Conservation (phyloP, 1,284 basidiomycete genomes). For the Anthracocystis panici-leucophaei region DNA sequence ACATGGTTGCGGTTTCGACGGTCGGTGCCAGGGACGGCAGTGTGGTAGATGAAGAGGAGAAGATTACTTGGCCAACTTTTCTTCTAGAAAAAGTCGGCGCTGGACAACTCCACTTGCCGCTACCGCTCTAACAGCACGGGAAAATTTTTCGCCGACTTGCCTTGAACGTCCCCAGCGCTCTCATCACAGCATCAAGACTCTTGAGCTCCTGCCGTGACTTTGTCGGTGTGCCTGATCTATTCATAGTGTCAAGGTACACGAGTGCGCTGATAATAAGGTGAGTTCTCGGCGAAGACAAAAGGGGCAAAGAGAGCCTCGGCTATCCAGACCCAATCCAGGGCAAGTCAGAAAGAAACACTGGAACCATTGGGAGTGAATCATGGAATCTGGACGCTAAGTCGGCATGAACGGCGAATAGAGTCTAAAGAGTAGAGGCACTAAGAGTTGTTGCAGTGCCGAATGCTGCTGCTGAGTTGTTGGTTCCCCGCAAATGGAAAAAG, state of each 20-base stretch:
- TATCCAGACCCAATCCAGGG: background rate
- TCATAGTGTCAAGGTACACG: background rate
- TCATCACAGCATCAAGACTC: too few relatives aligned
- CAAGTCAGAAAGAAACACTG: background rate
- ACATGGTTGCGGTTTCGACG: background rate
- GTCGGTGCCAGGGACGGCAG: background rate
- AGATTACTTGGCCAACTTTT: background rate
- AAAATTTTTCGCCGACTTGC: background rate
- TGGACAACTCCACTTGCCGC: constrained; percentile 8
- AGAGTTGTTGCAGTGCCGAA: background rate
- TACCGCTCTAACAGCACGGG: constrained; percentile 3
- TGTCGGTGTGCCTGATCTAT: background rate
- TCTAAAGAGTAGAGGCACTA: too few relatives aligned
- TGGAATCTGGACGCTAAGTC: too few relatives aligned
- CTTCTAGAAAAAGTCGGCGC: constrained; percentile 7
- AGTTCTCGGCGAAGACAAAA: background rate
- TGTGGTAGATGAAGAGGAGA: background rate
- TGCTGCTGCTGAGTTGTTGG: background rate
- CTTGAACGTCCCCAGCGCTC: background rate
- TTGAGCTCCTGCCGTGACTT: background rate
- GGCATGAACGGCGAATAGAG: too few relatives aligned
- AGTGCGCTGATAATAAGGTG: background rate
- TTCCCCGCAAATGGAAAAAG: background rate
- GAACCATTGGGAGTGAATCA: too few relatives aligned
- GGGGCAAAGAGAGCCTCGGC: constrained; percentile 2